These are phyloP conservation scores for Phaeoacremonium minimum DNA, from an alignment of 2,329 filamentous ascomycete genomes.

Conservation along the genomic window DNA sequence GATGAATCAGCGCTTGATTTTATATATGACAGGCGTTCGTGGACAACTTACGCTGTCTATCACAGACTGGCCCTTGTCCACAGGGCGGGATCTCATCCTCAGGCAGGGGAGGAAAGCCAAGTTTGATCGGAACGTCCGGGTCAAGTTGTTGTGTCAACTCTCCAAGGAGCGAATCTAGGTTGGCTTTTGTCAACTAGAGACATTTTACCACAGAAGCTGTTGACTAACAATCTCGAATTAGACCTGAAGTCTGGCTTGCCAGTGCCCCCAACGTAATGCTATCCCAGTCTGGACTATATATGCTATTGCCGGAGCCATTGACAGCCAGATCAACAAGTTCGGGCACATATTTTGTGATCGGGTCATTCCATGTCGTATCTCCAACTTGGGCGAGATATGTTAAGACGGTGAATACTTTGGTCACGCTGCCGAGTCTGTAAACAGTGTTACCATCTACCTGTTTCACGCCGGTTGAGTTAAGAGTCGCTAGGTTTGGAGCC, in stretches of 20 bases:
- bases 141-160: constrained; percentile 15
- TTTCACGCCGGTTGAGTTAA: constrained; percentile 16
- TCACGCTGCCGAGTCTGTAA: constrained; percentile 36
- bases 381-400: constrained; percentile 35
- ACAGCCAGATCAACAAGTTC: constrained; percentile 24
- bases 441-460: constrained; percentile 24
- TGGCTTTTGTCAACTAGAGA: no score
- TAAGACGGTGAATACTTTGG: constrained; percentile 39
- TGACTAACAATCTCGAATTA: constrained; percentile 26
- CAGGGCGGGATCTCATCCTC: constrained; percentile 20
- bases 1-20: background rate
- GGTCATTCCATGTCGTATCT: constrained; percentile 30
- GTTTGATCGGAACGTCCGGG: constrained; percentile 9
- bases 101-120: constrained; percentile 22
- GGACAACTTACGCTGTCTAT: constrained; percentile 2
- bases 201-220: no score
- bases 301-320: constrained; percentile 11
- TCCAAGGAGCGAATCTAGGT: constrained; percentile 16
- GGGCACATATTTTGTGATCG: constrained; percentile 35
- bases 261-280: constrained; percentile 30
- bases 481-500: constrained; percentile 18
- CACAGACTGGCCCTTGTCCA: constrained; percentile 6
- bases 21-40: no score
- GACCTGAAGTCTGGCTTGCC: constrained; percentile 29
- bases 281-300: constrained; percentile 22